These are phyloP conservation scores for Lachancea nothofagi DNA, from an alignment of 805 yeast genomes.

Conservation along the genomic window DNA sequence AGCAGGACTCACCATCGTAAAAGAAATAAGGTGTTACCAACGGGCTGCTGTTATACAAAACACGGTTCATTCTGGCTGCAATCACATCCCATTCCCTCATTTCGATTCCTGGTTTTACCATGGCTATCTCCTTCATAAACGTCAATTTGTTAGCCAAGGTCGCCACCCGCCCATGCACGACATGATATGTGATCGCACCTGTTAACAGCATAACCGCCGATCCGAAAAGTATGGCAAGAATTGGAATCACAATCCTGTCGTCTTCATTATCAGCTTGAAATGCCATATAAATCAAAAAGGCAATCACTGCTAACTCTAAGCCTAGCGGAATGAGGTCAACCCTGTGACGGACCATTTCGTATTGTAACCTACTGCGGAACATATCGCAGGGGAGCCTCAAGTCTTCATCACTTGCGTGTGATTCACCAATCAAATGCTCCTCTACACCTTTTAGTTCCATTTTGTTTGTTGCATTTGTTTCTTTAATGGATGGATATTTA, in stretches of 20 bases:
- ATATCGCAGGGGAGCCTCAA: constrained; percentile 1
- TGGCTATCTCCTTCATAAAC: constrained; percentile 8
- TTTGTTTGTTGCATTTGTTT: no score
- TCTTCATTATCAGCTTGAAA: background rate
- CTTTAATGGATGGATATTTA: no score
- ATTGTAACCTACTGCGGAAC: background rate
- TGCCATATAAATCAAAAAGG: background rate
- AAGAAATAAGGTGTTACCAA: constrained; percentile 12
- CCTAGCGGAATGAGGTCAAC: background rate
- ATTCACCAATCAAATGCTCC: no score
- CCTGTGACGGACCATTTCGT: background rate
- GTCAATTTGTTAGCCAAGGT: constrained; percentile 2
- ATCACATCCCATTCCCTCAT: constrained; percentile 9
- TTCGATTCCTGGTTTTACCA: constrained; percentile 8
- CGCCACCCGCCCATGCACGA: background rate
- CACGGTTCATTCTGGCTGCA: constrained; percentile 8
- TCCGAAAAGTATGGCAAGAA: background rate
- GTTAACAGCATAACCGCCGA: background rate
- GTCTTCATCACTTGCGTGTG: no score
- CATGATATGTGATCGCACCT: background rate
- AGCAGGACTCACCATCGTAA: constrained; percentile 12
- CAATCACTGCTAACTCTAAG: background rate
- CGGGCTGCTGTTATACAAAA: constrained; percentile 6
- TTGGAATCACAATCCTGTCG: background rate
- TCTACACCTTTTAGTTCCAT: no score